Evolutionary conservation across 805 yeast genomes (phyloP).

Genomic region (Yarrowia sp.): DNA sequence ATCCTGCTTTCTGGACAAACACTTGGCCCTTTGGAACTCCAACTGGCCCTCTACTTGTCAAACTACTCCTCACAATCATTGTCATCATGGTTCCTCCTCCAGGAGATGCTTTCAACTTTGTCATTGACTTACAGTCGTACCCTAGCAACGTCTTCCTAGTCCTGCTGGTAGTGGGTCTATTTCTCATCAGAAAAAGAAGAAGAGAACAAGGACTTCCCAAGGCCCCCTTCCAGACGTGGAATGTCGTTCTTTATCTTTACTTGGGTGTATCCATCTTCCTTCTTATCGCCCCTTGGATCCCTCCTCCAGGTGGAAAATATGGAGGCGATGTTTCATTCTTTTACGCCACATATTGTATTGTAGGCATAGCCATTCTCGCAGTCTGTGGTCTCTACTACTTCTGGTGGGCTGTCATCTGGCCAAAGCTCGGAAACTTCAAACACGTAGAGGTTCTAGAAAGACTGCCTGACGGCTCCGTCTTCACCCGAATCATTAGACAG

Average conservation of each 20-base stretch:
- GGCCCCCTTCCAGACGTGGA: slow-evolving; percentile 9
- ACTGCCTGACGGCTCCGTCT: slow-evolving; percentile 6
- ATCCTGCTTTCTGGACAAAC: slow-evolving; percentile 29
- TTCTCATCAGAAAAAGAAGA: slow-evolving; percentile 45
- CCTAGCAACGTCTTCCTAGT: slow-evolving; percentile 36
- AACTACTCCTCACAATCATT: slow-evolving; percentile 54
- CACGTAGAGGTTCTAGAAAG: slow-evolving; percentile 16
- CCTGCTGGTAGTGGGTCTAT: slow-evolving; percentile 8
- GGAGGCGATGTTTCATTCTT: slow-evolving; percentile 33
- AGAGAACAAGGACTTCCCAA: neutral
- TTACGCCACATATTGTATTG: slow-evolving; percentile 32
- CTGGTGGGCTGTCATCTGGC: slow-evolving; percentile 30
- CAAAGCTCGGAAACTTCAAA: slow-evolving; percentile 14
- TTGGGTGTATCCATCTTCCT: slow-evolving; percentile 13
- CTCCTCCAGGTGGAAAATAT: slow-evolving; percentile 26
- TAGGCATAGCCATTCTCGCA: slow-evolving; percentile 15
- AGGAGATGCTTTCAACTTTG: slow-evolving; percentile 34
- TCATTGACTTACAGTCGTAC: slow-evolving; percentile 41
- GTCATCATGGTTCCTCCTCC: slow-evolving; percentile 34
- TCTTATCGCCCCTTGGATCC: slow-evolving; percentile 33
- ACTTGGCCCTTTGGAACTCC: slow-evolving; percentile 87
- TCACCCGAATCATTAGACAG: slow-evolving; percentile 7
- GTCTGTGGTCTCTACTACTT: slow-evolving; percentile 33
- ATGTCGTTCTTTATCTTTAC: slow-evolving; percentile 6
- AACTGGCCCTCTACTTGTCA: slow-evolving; percentile 96